Evolutionary conservation across 202 grass and related monocot species (phyloP), one percentile per base, ranked within the genome.

Genomic region (Tripidium arundinaceum): DNA sequence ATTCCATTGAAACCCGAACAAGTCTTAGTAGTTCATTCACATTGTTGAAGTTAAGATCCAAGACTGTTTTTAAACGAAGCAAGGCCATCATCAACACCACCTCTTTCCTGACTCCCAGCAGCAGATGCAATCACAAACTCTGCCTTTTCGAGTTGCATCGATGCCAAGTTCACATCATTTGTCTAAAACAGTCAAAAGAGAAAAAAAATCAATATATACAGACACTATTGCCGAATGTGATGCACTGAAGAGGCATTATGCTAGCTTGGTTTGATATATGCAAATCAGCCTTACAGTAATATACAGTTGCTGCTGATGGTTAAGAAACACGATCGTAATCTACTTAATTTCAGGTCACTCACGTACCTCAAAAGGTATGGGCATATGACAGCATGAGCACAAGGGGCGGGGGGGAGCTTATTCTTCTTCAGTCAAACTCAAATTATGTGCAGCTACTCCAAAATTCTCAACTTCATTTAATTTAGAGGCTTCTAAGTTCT

Each of bases 11-110:
- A 82, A 97, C 72, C 22, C 87, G 76, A 67, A 93, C 87, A 80
- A 91, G 87, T 73, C 76, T 88, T 70, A 97, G 38, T 74, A 97
- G 68, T 64, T 90, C 94, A 82, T 82, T 73, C 46, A 97, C 89
- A 75, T 90, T 90, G 77, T 90, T 84, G 27, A 94, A 97, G 85
- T 89, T 87, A 54, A 87, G 89, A 88, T 93, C 83, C 80, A 97
- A 88, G 58, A 86, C 91, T 67, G 73, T 45, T 88, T 85, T 83
- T 68, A 97, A n/a, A 79, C 65, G 79, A 93, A 85, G 84, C 84
- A 62, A 97, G 72, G 41, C 76, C 71, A 89, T 87, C 59, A 72
- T 60, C 67, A 77, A 62, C 45, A 57, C 45, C 70, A 55, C 60
- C 81, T 22, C 83, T 83, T 84, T 81, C 83, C 63, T 78, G 67